Evolutionary conservation across 2,329 filamentous ascomycete species (phyloP).

Genomic region (Alternaria triticina): DNA sequence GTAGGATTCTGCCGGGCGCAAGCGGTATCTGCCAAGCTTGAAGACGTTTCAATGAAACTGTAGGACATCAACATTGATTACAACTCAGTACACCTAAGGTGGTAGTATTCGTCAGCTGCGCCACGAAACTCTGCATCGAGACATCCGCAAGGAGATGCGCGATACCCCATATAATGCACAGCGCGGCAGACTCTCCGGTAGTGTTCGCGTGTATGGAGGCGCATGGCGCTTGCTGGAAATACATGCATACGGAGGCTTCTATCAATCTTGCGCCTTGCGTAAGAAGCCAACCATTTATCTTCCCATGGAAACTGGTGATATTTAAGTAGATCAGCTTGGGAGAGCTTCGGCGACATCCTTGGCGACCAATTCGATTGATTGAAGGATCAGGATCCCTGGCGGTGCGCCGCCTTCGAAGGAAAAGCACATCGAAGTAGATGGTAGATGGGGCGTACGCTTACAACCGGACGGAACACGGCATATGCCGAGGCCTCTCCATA

Average conservation of each 20-base stretch:
- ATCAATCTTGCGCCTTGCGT: background rate
- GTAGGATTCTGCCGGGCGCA: constrained; percentile 10
- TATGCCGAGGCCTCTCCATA: background rate
- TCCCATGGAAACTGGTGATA: background rate
- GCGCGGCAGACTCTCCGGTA: background rate
- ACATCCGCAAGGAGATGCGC: background rate
- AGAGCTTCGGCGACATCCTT: background rate
- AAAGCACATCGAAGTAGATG: background rate
- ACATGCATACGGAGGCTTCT: background rate
- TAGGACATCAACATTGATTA: constrained; percentile 7
- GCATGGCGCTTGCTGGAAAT: background rate
- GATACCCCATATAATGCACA: background rate
- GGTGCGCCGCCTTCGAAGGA: background rate
- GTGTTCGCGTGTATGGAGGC: background rate
- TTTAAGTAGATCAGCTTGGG: background rate
- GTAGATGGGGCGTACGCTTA: background rate
- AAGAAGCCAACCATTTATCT: background rate
- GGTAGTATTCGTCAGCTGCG: background rate
- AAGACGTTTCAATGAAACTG: background rate
- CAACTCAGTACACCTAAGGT: background rate
- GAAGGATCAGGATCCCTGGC: background rate
- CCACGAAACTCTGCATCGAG: background rate
- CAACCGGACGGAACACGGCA: background rate
- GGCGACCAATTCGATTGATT: background rate
- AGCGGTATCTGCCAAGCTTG: background rate